phyloP scores from a whole-genome alignment of 768 basidiomycete genomes.

The Mycena floridula region DNA sequence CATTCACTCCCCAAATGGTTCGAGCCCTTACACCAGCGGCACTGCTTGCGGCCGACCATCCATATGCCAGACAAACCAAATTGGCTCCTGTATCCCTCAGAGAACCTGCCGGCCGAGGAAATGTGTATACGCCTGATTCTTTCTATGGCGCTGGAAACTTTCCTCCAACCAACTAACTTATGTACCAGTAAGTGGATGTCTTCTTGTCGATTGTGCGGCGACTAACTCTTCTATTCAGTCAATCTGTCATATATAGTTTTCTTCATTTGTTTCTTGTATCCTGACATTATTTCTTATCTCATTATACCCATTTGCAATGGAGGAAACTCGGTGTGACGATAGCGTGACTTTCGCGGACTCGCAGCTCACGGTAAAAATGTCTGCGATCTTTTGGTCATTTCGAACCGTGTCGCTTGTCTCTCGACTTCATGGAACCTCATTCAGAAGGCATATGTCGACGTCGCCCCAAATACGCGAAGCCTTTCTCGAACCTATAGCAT shows the following conservation, averaged over 20 bases:
- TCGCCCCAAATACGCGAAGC: slow-evolving; percentile 14
- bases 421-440: too few relatives aligned
- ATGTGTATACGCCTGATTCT: slow-evolving; percentile 5
- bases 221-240: too few relatives aligned
- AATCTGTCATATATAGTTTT: not conserved
- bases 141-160: slow-evolving; percentile 4
- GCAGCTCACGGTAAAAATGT: not conserved
- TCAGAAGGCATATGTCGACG: not conserved
- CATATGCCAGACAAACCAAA: not conserved
- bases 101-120: not conserved
- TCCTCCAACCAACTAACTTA: not conserved
- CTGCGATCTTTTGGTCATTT: not conserved
- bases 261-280: not conserved
- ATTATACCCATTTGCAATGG: not conserved
- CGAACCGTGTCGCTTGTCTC: too few relatives aligned
- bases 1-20: not conserved
- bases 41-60: not conserved
- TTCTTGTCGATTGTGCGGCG: too few relatives aligned
- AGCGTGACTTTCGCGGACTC: not conserved
- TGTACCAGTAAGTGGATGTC: too few relatives aligned
- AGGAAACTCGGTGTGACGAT: not conserved
- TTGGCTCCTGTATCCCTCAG: not conserved
- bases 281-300: not conserved
- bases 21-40: not conserved
- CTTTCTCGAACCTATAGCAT: slow-evolving; percentile 45